A percentile compares a stretch with the other conserved stretches of the same genome.
phyloP scores from a whole-genome alignment of 2,329 filamentous ascomycete genomes.

The Dothistroma pini region DNA sequence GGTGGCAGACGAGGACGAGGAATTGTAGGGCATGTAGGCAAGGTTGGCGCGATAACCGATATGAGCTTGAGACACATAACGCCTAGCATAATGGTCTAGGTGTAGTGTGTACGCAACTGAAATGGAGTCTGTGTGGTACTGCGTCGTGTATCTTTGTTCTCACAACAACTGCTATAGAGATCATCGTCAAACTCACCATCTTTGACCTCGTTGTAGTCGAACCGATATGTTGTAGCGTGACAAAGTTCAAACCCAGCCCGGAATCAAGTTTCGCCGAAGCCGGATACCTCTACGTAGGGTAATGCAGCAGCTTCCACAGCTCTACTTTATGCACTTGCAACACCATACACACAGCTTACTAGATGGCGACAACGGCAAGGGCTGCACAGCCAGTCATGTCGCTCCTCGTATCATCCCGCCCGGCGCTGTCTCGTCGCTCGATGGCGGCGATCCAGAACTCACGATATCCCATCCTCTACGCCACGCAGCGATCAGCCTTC shows the following conservation, averaged over 20 bases:
- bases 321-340: background rate
- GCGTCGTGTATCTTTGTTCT: background rate
- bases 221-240: no score
- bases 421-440: constrained; percentile 32
- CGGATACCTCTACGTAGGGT: no score
- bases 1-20: background rate
- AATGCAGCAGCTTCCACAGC: no score
- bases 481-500: constrained; percentile 26
- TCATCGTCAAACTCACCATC: no score
- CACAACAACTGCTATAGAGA: no score
- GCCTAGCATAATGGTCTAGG: background rate
- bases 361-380: constrained; percentile 14
- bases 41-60: background rate
- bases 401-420: constrained; percentile 40
- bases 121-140: background rate
- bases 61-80: background rate
- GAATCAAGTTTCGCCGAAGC: no score
- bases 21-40: background rate
- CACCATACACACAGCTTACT: background rate
- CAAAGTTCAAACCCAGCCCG: no score
- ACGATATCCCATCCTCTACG: constrained; percentile 28
- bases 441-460: constrained; percentile 34
- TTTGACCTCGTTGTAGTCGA: no score
- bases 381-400: constrained; percentile 25
- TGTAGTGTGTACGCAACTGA: background rate